These are phyloP conservation scores for Phoma sp. DNA, from an alignment of 2,329 filamentous ascomycete genomes.

Conservation along the genomic window DNA sequence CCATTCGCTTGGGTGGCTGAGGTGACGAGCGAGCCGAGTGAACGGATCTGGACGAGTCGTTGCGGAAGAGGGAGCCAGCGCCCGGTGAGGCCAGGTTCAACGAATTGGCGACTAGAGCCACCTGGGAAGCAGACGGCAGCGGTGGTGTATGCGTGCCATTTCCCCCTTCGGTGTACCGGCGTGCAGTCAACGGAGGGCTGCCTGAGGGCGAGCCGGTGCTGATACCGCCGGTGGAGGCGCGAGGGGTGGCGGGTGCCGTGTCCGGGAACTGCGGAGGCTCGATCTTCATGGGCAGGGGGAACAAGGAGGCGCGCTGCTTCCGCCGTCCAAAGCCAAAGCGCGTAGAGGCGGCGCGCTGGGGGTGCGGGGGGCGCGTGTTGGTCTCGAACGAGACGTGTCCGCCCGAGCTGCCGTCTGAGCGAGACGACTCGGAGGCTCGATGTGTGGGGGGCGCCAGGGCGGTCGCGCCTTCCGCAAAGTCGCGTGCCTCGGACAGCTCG, in stretches of 20 bases:
- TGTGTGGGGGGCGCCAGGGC: slow-evolving; percentile 69
- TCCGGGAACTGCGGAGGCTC: slow-evolving; percentile 56
- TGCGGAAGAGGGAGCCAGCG: slow-evolving; percentile 59
- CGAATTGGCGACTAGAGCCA: slow-evolving; percentile 58
- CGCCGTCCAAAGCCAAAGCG: slow-evolving; percentile 78
- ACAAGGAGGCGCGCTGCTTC: slow-evolving; percentile 74
- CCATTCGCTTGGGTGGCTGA: slow-evolving; percentile 62
- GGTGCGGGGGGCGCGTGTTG: slow-evolving; percentile 56
- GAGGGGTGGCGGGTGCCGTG: slow-evolving; percentile 54
- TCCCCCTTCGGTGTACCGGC: slow-evolving; percentile 37
- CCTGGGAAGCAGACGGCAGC: slow-evolving; percentile 60
- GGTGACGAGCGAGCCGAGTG: slow-evolving; percentile 69
- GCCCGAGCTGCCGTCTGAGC: slow-evolving; percentile 83
- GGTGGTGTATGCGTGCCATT: slow-evolving; percentile 43
- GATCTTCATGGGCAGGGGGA: slow-evolving; percentile 85
- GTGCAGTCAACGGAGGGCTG: slow-evolving; percentile 48
- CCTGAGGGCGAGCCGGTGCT: slow-evolving; percentile 45
- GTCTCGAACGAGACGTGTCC: slow-evolving; percentile 48
- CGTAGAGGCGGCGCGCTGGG: slow-evolving; percentile 68
- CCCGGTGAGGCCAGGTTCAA: slow-evolving; percentile 56
- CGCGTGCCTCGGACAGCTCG: slow-evolving; percentile 55
- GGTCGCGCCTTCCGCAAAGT: slow-evolving; percentile 68
- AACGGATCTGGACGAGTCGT: slow-evolving; percentile 69
- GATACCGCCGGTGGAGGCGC: slow-evolving; percentile 52
- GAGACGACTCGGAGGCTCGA: slow-evolving; percentile 83